Evolutionary conservation across 2,329 filamentous ascomycete species (phyloP), one percentile per base, ranked within the genome.

Genomic region (Dryadomyces quercivorus): DNA sequence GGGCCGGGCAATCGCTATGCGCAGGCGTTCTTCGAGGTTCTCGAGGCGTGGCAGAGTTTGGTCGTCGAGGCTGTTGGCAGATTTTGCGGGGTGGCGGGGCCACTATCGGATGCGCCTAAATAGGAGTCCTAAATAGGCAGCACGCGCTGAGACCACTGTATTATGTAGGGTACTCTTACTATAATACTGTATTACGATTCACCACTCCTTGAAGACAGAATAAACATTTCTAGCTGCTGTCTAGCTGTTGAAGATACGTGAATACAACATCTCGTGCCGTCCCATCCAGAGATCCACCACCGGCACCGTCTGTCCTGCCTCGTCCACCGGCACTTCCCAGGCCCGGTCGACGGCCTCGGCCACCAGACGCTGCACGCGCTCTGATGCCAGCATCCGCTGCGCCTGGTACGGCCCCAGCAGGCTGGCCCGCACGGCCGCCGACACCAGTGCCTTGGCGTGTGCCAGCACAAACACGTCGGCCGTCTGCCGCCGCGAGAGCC

Each of bases 251-350:
- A 93, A 93, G 54, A 93, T 92, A 61, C 88, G 80, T 56, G 86
- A 91, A 67, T 93, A 93, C 59, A 93, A 67, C 65, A 88, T 72
- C 74, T 93, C 88, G 67, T 93, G 88, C 64, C 88, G 76, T 3
- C 88, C 88, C 63, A 90, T 76, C 87, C 88, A 93, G 36, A 93
- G 66, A 70, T 93, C 88, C 78, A 92, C 82, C 1, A 83, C 77
- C 1, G 88, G 88, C 58, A 89, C 82, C 54, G 74, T 82, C 71
- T 92, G 86, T 5, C 84, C 86, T 3, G 87, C 86, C 58, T 84
- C 77, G 55, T 86, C 82, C 0, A 84, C 72, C 1, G 62, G 66
- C 55, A 73, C 79, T 15, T 73, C 61, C 79, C 79, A 84, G 62
- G 84, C 82, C 55, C 77, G 69, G 51, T 75, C 72, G 9, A 91